Evolutionary conservation across 2,329 filamentous ascomycete genomes (phyloP).

Genomic region (Fusarium anthophilum): DNA sequence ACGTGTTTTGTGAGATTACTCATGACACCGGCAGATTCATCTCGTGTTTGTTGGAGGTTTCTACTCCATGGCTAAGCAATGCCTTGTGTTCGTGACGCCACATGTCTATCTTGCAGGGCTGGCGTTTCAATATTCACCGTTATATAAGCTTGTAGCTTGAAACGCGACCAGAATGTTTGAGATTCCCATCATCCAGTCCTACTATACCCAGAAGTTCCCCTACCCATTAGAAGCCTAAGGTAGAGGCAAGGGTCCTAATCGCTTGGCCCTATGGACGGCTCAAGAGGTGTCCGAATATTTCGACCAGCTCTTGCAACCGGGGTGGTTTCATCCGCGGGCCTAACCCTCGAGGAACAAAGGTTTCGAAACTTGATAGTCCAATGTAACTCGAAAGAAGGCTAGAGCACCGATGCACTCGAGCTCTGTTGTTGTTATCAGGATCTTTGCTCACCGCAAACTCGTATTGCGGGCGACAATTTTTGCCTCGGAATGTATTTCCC

Average conservation of each 20-base stretch:
- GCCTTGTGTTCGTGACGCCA: slow-evolving; percentile 1
- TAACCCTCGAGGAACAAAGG: not conserved
- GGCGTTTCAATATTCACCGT: slow-evolving; percentile 33
- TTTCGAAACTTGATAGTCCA: slow-evolving; percentile 24
- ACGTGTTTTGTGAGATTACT: not conserved
- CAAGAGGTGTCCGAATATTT: slow-evolving; percentile 21
- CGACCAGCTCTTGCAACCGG: slow-evolving; percentile 21
- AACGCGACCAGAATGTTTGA: slow-evolving; percentile 30
- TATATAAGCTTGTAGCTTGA: slow-evolving; percentile 26
- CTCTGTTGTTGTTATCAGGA: not conserved
- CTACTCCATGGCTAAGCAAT: not conserved
- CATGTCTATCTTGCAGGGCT: slow-evolving; percentile 5
- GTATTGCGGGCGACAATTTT: slow-evolving; percentile 6
- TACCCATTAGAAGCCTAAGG: slow-evolving; percentile 8
- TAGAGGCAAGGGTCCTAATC: slow-evolving; percentile 25
- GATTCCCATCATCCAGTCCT: slow-evolving; percentile 22
- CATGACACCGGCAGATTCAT: not conserved
- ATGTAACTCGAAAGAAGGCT: slow-evolving; percentile 14
- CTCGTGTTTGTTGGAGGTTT: not conserved
- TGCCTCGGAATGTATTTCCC: slow-evolving; percentile 34
- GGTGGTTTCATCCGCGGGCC: slow-evolving; percentile 21
- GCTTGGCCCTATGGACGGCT: slow-evolving; percentile 33
- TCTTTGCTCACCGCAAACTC: slow-evolving; percentile 12
- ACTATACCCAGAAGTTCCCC: not conserved
- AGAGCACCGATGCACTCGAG: slow-evolving; percentile 9